phyloP scores from a whole-genome alignment of 345 rosid species.

The rapeseed (Brassica napus) region Da-Ae NC_063438.1:20972001-20972500 shows the following conservation, averaged over 20 bases:
- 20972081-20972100: conserved; percentile 74
- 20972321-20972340: conserved; percentile 77
- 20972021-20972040: conserved; percentile 79
- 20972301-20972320: conserved; percentile 88
- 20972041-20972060: conserved; percentile 90
- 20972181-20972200: conserved; percentile 86
- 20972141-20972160: conserved; percentile 87
- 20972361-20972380: conserved; percentile 98
- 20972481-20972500: conserved; percentile 99
- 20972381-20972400: conserved; percentile 91
- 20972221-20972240: conserved; percentile 98
- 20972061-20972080: conserved; percentile 91
- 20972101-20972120: conserved; percentile 92
- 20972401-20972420: conserved; percentile 89
- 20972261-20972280: conserved; percentile 98
- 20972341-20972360: conserved; percentile 87
- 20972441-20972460: conserved; percentile 98
- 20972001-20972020: conserved; percentile 91
- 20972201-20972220: conserved; percentile 82
- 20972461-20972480: conserved; percentile 98
- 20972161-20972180: conserved; percentile 80
- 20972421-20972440: conserved; percentile 99
- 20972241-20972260: conserved; percentile 99
- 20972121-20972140: conserved; percentile 82
- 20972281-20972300: conserved; percentile 92